Percentiles rank a stretch among this genome's conserved stretches.
Conservation (phyloP, 352 stramenopile genomes). For the Globisporangium iwayamae region DNA sequence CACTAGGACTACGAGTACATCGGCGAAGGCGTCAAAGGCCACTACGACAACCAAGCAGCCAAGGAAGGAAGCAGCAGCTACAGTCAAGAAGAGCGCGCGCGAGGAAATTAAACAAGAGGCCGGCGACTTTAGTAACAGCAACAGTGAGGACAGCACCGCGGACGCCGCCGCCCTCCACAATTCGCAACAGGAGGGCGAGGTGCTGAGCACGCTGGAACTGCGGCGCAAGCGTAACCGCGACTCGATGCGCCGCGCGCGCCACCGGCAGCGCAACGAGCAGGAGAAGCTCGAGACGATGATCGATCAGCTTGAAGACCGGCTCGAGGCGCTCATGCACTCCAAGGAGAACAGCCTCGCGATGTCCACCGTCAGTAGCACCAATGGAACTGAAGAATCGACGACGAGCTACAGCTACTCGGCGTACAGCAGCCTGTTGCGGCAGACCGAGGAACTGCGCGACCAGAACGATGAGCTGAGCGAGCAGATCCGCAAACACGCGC, state of each 20-base stretch:
- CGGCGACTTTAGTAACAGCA: neutral
- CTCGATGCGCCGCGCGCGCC: conserved; percentile 38
- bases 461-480: conserved; percentile 20
- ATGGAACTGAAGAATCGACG: neutral
- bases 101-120: neutral
- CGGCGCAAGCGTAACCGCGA: conserved; percentile 36
- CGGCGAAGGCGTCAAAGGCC: neutral
- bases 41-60: neutral
- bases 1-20: neutral
- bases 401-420: conserved; percentile 16
- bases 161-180: neutral
- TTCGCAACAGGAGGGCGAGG: neutral
- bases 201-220: conserved; percentile 20
- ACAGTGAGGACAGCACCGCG: neutral
- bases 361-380: neutral
- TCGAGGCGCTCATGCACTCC: conserved; percentile 18
- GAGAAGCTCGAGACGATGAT: conserved; percentile 27
- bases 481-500: conserved; percentile 18
- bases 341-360: neutral
- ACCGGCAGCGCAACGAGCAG: conserved; percentile 23
- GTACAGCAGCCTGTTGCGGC: conserved; percentile 20
- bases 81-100: neutral
- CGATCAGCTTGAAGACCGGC: conserved; percentile 25
- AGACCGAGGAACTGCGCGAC: conserved; percentile 22
- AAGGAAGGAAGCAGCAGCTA: neutral